Evolutionary conservation across 176 grass and related monocot genomes (phyloP), one percentile per base, ranked within the genome.

Genomic region (Raddia guianensis): DNA sequence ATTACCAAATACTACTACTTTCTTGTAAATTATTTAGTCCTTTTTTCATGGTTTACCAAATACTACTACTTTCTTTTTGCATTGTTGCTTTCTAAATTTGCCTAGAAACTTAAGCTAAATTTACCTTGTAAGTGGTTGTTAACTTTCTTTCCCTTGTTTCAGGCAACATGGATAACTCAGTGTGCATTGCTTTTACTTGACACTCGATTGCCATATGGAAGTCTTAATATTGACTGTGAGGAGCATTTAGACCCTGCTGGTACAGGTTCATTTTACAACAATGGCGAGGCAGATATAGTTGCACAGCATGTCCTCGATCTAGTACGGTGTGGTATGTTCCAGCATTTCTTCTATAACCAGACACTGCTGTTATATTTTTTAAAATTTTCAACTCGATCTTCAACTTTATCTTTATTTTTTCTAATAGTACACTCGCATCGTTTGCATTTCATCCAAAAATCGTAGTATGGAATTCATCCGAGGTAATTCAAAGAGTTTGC

Each of bases 161-260:
- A 97, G 94, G 70, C 44, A 54, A 90, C 80, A 20, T 88, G 91
- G 89, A 86, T 91, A 75, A 97, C 94, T 64, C 82, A 84, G 16
- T 88, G 87, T 72, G 87, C 94, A 2, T 57, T 97, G 63, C 55
- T 94, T 74, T 97, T 97, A 85, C 87, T 97, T 83, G 94, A 97
- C 81, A 97, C 94, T 71, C 89, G 94, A 82, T 90, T 90, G 94
- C 85, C 89, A 64, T 90, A 97, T 69, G 94, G 94, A 72, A 94
- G 89, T 75, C 87, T 97, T 85, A 92, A 85, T 81, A 82, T 94
- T 76, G 94, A 91, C 66, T 97, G 91, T 9, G 91, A 97, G 83
- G 94, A 97, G 82, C 66, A 90, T 76, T 86, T 94, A 82, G 91
- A 97, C 63, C 89, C 74, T 43, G 85, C 85, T 69, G 91, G 94